Evolutionary conservation across 768 basidiomycete genomes (phyloP).

Genomic region (Suillus paluster): DNA sequence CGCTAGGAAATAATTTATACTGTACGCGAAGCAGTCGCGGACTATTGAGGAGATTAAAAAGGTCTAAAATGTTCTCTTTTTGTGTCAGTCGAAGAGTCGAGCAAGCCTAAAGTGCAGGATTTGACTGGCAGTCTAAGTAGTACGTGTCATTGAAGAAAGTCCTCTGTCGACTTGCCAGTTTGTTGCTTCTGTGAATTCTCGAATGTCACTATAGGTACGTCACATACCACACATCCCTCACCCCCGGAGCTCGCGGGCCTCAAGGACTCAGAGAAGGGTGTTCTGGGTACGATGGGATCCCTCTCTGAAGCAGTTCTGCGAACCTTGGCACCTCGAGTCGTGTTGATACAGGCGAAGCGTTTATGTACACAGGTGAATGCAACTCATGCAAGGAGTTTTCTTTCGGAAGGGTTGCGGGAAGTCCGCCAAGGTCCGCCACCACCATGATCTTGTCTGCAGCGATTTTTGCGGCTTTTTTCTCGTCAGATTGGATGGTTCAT

Average conservation of each 20-base stretch:
- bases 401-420: not conserved
- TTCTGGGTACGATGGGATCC: not conserved
- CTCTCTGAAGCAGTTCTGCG: not conserved
- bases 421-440: not conserved
- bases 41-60: too few species aligned
- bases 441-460: not conserved
- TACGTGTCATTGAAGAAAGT: too few species aligned
- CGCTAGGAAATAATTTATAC: too few species aligned
- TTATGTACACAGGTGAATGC: too few species aligned
- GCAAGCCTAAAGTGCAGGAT: too few species aligned
- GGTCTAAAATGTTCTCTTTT: too few species aligned
- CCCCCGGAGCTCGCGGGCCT: slow-evolving; percentile 23
- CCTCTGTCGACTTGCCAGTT: slow-evolving; percentile 15
- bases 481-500: not conserved
- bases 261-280: slow-evolving; percentile 13
- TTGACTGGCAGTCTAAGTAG: too few species aligned
- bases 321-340: not conserved
- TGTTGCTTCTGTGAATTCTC: slow-evolving; percentile 35
- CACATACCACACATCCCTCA: slow-evolving; percentile 35
- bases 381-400: slow-evolving; percentile 4
- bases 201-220: slow-evolving; percentile 33
- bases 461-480: not conserved
- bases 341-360: not conserved
- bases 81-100: too few species aligned
- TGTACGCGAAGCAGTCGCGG: too few species aligned